Evolutionary conservation across 75 land plant species (phyloP).

Genomic region (Cupressus sempervirens): DNA sequence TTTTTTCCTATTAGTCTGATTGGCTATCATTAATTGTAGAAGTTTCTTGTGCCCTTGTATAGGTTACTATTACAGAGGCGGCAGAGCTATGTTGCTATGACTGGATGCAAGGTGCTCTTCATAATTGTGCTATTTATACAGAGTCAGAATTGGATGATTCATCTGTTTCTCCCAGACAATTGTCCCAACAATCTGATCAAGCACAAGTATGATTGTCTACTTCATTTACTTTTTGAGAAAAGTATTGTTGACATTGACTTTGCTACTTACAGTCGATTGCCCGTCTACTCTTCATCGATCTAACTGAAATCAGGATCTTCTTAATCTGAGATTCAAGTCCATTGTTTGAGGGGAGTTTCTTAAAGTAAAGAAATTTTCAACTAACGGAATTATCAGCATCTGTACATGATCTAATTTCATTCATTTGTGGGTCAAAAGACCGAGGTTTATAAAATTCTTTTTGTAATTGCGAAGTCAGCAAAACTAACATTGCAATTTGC

Average conservation of each 20-base stretch:
- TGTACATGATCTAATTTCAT: background rate
- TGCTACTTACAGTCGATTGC: background rate
- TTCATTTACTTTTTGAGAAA: background rate
- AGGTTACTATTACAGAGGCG: conserved; percentile 62
- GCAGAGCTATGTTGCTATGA: conserved; percentile 51
- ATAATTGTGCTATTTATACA: conserved; percentile 1
- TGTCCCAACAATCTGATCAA: background rate
- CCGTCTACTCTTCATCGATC: background rate
- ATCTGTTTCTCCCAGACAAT: background rate
- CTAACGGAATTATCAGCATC: background rate
- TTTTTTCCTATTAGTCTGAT: background rate
- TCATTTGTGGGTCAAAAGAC: background rate
- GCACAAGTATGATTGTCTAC: background rate
- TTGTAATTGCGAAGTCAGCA: background rate
- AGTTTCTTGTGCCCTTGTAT: background rate
- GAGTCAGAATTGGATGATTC: background rate
- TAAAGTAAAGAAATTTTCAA: background rate
- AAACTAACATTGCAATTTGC: background rate
- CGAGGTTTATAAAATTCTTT: background rate
- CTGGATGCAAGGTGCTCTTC: conserved; percentile 77
- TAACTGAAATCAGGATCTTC: no score
- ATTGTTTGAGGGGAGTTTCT: background rate
- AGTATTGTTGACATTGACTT: background rate
- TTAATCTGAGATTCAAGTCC: background rate
- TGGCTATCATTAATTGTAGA: background rate